Percentiles rank a stretch among this genome's conserved stretches.
Evolutionary conservation across 106 monocot genomes (phyloP).

Genomic region (Phalaenopsis aphrodite): DNA sequence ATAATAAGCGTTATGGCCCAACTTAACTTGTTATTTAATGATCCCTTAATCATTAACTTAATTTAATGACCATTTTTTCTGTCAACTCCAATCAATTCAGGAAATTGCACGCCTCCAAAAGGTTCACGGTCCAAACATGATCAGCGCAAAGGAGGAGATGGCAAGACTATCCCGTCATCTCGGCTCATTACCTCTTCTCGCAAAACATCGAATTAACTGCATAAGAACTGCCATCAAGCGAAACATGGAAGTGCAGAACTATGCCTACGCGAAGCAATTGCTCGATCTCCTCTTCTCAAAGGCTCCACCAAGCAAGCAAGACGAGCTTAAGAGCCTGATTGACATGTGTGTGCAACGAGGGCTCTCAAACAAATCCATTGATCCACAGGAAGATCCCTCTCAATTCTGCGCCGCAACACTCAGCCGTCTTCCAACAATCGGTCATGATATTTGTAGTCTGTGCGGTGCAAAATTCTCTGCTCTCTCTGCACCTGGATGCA

Average conservation of each 20-base stretch:
- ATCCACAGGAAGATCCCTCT: slow-evolving; percentile 82
- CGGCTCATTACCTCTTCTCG: slow-evolving; percentile 74
- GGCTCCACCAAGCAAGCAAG: slow-evolving; percentile 85
- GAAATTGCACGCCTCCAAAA: slow-evolving; percentile 86
- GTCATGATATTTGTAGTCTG: slow-evolving; percentile 73
- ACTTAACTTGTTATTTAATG: too few species aligned
- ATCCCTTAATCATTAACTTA: not conserved
- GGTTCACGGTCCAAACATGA: slow-evolving; percentile 61
- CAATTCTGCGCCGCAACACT: slow-evolving; percentile 94
- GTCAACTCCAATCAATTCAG: slow-evolving; percentile 19
- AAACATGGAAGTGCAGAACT: slow-evolving; percentile 99
- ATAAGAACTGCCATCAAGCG: slow-evolving; percentile 88
- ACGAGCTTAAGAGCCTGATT: slow-evolving; percentile 77
- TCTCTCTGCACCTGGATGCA: slow-evolving; percentile 79
- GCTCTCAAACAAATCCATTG: slow-evolving; percentile 76
- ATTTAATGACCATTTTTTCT: not conserved
- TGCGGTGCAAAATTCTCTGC: slow-evolving; percentile 91
- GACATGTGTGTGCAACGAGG: slow-evolving; percentile 86
- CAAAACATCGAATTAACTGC: slow-evolving; percentile 94
- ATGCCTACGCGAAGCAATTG: slow-evolving; percentile 72
- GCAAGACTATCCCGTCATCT: slow-evolving; percentile 90
- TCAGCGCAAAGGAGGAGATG: slow-evolving; percentile 97
- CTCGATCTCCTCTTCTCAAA: slow-evolving; percentile 86
- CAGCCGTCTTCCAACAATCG: slow-evolving; percentile 81
- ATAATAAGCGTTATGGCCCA: too few species aligned